Conservation (phyloP, 495 filamentous ascomycete genomes). For the Annulohypoxylon bovei region DNA sequence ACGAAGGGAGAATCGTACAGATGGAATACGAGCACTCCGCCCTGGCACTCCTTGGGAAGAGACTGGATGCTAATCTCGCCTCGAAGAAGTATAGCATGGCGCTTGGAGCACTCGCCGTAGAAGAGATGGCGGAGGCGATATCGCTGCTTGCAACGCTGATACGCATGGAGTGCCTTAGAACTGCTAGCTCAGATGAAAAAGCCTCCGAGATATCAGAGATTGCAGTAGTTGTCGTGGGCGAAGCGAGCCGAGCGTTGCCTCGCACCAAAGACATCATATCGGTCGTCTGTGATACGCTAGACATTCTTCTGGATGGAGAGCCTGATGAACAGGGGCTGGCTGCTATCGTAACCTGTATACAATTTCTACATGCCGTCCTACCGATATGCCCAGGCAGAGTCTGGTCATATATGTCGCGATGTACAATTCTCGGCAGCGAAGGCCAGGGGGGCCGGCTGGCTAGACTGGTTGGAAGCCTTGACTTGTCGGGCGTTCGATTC, state of each 20-base stretch:
- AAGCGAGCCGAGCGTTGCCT: slow-evolving; percentile 77
- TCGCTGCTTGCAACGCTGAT: slow-evolving; percentile 55
- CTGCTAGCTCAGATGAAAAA: slow-evolving; percentile 30
- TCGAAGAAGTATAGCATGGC: slow-evolving; percentile 46
- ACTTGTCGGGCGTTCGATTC: slow-evolving; percentile 78
- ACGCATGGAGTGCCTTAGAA: slow-evolving; percentile 49
- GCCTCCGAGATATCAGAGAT: slow-evolving; percentile 43
- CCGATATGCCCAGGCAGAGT: slow-evolving; percentile 79
- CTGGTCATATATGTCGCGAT: slow-evolving; percentile 88
- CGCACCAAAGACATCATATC: slow-evolving; percentile 80
- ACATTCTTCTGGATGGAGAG: slow-evolving; percentile 70
- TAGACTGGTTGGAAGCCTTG: slow-evolving; percentile 75
- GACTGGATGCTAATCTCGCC: slow-evolving; percentile 67
- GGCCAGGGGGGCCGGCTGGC: slow-evolving; percentile 77
- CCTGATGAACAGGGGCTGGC: slow-evolving; percentile 64
- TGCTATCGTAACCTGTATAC: slow-evolving; percentile 75
- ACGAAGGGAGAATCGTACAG: slow-evolving; percentile 61
- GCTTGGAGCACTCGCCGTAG: slow-evolving; percentile 47
- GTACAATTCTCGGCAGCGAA: slow-evolving; percentile 76
- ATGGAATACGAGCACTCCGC: slow-evolving; percentile 81
- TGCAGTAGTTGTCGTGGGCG: slow-evolving; percentile 66
- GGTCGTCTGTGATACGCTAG: slow-evolving; percentile 85
- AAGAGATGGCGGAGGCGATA: slow-evolving; percentile 54
- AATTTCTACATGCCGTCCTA: slow-evolving; percentile 78
- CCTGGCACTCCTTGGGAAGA: slow-evolving; percentile 77